Base-by-base conservation (phyloP, 2,329 filamentous ascomycete species). In the Calonectria crousiana region DNA sequence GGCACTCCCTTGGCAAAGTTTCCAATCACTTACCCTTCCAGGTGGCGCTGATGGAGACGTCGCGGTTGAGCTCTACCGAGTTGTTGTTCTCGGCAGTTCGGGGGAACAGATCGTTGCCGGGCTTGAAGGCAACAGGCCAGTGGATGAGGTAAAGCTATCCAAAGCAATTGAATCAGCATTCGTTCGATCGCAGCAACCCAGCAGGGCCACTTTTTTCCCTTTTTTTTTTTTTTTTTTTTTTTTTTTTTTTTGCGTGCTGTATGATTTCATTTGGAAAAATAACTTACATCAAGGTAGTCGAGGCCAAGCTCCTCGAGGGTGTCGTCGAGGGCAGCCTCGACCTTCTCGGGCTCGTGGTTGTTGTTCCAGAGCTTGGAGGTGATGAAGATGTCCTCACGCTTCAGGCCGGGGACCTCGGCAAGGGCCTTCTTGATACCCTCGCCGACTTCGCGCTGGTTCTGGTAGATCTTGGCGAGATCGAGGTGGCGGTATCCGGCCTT, bases 331-430 rank as follows among this genome's bases (percentile, higher is more conserved):
- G 90, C 91, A 69, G 87, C 85, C 76, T 88, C 87, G 56, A 92
- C 91, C 67, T 89, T 85, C 78, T 90, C 88, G 79, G 93, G 91
- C 83, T 89, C 90, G 79, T 92, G 90, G 86, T 80, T 82, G 78
- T 92, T 92, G 78, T 88, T 89, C 87, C 87, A 89, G 36, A 94
- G 88, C 88, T 95, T 95, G 77, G 92, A 93, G 70, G 93, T 94
- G 79, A 92, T 86, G 85, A 90, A 92, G 82, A 92, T 88, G 77
- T 91, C 87, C 76, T 87, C 85, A 18, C 89, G 87, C 79, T 89
- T 87, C 28, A 92, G 85, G 52, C 88, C 89, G 16, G 88, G 86
- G 73, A 90, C 84, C 65, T 88, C 86, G 9, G 81, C 81, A 32
- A 86, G 77, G 56, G 86, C 86, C 79, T 84, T 84, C 82, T 87